Evolutionary conservation across 768 basidiomycete species (phyloP).

Genomic region (Lentinula aciculospora): DNA sequence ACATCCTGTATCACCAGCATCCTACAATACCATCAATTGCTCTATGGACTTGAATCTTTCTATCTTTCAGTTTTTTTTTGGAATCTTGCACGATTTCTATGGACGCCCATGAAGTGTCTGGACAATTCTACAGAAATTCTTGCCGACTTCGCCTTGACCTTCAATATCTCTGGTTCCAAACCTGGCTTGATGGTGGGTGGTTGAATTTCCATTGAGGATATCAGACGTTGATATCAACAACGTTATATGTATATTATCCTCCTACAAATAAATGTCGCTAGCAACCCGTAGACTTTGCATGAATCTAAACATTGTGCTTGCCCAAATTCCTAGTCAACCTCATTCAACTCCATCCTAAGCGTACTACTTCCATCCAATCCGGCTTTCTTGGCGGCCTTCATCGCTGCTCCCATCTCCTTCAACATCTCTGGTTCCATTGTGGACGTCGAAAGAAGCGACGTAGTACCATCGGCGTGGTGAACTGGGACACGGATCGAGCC

Average conservation of each 20-base stretch:
- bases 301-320: no score
- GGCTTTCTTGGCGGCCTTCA: neutral
- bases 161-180: no score
- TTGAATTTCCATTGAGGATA: no score
- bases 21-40: neutral
- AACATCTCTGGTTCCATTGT: conserved; percentile 21
- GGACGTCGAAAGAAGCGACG: conserved; percentile 20
- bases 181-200: no score
- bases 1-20: neutral
- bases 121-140: no score
- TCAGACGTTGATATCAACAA: no score
- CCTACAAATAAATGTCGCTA: no score
- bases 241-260: no score
- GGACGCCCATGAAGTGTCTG: no score
- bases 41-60: neutral
- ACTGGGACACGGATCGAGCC: conserved; percentile 20
- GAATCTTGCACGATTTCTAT: no score
- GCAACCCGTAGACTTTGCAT: no score
- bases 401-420: conserved; percentile 16
- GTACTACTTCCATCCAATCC: neutral
- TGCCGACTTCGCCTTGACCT: no score
- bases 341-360: neutral
- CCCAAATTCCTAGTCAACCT: neutral
- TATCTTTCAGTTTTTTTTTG: neutral
- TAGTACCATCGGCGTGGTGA: conserved; percentile 16